phyloP scores from a whole-genome alignment of 345 rosid species.

The Arabidopsis arenosa region DNA sequence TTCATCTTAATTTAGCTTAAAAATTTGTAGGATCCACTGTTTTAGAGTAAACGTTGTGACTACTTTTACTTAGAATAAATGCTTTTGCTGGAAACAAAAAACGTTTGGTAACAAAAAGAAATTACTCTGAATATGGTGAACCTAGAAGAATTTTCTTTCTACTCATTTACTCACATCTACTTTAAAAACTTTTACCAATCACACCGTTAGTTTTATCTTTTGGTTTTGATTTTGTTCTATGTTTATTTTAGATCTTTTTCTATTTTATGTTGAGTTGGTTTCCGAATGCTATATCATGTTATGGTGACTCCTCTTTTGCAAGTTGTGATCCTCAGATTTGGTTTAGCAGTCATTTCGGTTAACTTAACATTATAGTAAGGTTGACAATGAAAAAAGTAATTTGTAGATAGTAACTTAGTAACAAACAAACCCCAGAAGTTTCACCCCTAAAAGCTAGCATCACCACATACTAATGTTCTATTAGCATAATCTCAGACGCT shows the following conservation, averaged over 20 bases:
- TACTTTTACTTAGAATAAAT: no score
- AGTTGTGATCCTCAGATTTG: background rate
- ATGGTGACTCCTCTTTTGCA: background rate
- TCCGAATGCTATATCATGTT: background rate
- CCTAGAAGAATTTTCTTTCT: no score
- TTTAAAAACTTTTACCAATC: no score
- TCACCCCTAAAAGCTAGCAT: constrained; percentile 42
- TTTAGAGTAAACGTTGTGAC: no score
- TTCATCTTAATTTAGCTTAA: background rate
- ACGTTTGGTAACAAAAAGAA: no score
- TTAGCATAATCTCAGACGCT: constrained; percentile 1
- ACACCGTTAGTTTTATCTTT: background rate
- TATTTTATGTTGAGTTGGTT: background rate
- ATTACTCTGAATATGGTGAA: no score
- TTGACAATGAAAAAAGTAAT: no score
- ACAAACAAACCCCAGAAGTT: constrained; percentile 21
- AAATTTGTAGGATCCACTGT: no score
- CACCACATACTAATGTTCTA: constrained; percentile 28
- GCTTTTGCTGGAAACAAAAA: no score
- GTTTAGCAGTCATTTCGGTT: background rate
- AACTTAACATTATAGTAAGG: no score
- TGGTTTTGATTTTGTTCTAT: background rate
- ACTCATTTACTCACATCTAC: no score
- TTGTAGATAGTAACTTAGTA: background rate
- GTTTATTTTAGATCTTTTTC: no score